phyloP scores from a whole-genome alignment of 495 filamentous ascomycete genomes.

The Cercophora samala region DNA sequence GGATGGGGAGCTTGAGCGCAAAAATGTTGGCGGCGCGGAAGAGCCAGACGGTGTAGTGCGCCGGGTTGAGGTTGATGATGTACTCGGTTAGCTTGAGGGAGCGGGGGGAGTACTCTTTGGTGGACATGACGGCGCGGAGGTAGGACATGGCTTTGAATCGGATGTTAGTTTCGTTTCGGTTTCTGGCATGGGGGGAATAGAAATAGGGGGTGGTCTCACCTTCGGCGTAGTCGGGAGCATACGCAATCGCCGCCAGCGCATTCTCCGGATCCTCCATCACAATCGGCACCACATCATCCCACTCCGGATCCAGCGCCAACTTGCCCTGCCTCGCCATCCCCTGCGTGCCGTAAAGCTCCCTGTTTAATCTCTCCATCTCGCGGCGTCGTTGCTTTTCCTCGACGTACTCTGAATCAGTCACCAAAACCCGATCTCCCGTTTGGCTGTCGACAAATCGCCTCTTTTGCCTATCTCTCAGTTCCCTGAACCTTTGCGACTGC shows the following conservation, averaged over 20 bases:
- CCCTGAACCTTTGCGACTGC: slow-evolving; percentile 31
- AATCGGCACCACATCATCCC: slow-evolving; percentile 81
- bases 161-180: neutral
- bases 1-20: slow-evolving; percentile 59
- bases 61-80: slow-evolving; percentile 87
- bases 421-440: slow-evolving; percentile 12
- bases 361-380: slow-evolving; percentile 43
- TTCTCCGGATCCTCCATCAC: slow-evolving; percentile 75
- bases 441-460: slow-evolving; percentile 21
- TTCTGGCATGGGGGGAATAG: neutral
- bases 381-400: slow-evolving; percentile 43
- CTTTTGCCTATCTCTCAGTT: slow-evolving; percentile 26
- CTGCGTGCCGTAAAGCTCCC: slow-evolving; percentile 42
- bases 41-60: slow-evolving; percentile 98
- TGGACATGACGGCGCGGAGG: slow-evolving; percentile 87
- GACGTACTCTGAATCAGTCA: slow-evolving; percentile 40
- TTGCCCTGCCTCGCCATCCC: slow-evolving; percentile 30
- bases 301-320: slow-evolving; percentile 69
- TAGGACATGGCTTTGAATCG: slow-evolving; percentile 61
- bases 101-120: slow-evolving; percentile 75
- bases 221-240: slow-evolving; percentile 80
- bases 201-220: slow-evolving; percentile 49
- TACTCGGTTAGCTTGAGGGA: slow-evolving; percentile 80
- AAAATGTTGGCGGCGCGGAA: slow-evolving; percentile 79
- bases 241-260: slow-evolving; percentile 85